Base-by-base conservation (phyloP, 192 early-diverging fungal species). In the Entomortierella chlamydospora region DNA sequence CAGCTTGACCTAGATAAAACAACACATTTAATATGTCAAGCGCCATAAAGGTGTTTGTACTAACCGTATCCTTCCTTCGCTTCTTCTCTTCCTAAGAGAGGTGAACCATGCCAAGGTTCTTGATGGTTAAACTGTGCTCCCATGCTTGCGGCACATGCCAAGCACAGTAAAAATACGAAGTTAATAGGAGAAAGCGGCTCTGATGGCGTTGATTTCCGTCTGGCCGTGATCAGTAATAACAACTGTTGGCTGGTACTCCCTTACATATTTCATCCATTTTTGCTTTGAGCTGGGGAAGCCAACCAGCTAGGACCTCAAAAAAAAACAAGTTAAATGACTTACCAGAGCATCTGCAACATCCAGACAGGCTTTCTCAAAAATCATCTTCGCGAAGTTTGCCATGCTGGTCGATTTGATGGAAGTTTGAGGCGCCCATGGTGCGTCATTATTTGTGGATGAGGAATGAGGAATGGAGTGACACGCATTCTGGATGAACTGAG, bases 201-300 rank as follows among this genome's bases (percentile, higher is more conserved):
- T 41, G 8, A 64, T 64, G 25, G 62, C 61, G 2, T 58, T 57
- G 30, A 72, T 72, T 54, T 72, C 70, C 3, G 7, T 57, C 13
- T 45, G 53, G 11, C 70, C 70, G 34, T 72, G 61, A 30, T 64
- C 61, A 4, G 70, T 72, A 31, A 63, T 57, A 1, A 72, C 61
- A 37, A 17, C 70, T 0, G 6, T 57, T 0, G 70, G 55, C 17
- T 15, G 18, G 15, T 29, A 71, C 23, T 47, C 56, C 2, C 9
- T 1, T 30, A 23, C 45, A 68, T 18, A 68, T 23, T 3, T 47
- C 18, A 28, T 68, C 66, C 55, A 68, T 50, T 17, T 13, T 45
- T 7, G 29, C 31, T 43, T 68, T 68, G 6, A 68, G 31, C 3
- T n/a, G 25, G 33, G 43, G 26, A 25, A 68, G 56, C 66, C 56